A percentile compares a stretch with the other conserved stretches of the same genome.
These are phyloP conservation scores for Alternaria gansuensis DNA, from an alignment of 2,329 filamentous ascomycete genomes.

Conservation along the genomic window DNA sequence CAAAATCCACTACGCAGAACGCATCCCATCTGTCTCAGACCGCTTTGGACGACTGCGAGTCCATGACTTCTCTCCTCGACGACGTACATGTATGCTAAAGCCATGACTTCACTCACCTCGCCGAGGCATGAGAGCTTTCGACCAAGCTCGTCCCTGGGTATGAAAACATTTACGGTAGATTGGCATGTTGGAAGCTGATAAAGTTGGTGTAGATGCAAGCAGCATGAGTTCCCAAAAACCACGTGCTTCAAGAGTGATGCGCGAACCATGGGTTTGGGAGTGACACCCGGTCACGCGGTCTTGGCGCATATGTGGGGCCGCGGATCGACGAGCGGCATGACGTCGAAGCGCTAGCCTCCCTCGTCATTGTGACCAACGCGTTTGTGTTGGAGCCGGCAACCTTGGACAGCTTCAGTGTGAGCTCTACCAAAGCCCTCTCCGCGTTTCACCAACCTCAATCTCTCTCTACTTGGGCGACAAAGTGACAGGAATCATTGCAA, in stretches of 20 bases:
- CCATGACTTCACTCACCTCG: not conserved
- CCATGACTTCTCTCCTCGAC: not conserved
- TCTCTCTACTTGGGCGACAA: not conserved
- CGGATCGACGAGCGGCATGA: constrained; percentile 22
- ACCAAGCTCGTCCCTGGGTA: not conserved
- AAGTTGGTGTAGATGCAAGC: not conserved
- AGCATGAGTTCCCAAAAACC: not conserved
- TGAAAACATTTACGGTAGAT: not conserved
- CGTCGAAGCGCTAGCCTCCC: constrained; percentile 15
- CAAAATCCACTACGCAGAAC: not conserved
- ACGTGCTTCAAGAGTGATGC: constrained; percentile 8
- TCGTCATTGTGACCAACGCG: constrained; percentile 24
- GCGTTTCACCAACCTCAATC: constrained; percentile 10
- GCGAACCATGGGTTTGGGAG: constrained; percentile 4
- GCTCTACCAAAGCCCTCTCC: constrained; percentile 2
- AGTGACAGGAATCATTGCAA: constrained; percentile 32
- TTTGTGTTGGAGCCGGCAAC: constrained; percentile 6
- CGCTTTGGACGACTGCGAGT: not conserved
- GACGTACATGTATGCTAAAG: not conserved
- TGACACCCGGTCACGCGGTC: constrained; percentile 3
- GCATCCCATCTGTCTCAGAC: not conserved
- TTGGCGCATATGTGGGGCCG: constrained; percentile 21
- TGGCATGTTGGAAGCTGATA: not conserved
- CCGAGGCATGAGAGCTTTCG: not conserved
- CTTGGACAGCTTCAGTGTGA: constrained; percentile 13